A percentile compares a stretch with the other conserved stretches of the same genome.
Conservation (phyloP, 192 early-diverging fungal species). For the Coemansia sp. region DNA sequence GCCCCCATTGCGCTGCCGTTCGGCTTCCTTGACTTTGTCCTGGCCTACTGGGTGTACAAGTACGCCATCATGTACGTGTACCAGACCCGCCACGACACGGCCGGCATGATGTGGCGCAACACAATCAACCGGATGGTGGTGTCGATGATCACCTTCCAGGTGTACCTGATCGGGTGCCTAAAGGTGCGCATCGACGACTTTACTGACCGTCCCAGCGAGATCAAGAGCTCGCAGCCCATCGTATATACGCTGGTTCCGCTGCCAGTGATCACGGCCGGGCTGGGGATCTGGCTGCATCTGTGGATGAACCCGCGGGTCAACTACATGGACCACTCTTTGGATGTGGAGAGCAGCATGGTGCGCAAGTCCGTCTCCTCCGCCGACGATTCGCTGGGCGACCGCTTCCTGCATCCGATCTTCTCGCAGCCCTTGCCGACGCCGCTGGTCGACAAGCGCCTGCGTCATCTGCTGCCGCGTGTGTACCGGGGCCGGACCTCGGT, state of each 20-base stretch:
- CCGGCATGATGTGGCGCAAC: conserved; percentile 64
- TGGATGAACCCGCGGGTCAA: conserved; percentile 52
- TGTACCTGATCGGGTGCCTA: conserved; percentile 58
- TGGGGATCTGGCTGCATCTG: conserved; percentile 49
- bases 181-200: conserved; percentile 50
- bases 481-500: conserved; percentile 49
- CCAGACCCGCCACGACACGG: conserved; percentile 63
- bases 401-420: conserved; percentile 65
- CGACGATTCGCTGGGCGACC: conserved; percentile 37
- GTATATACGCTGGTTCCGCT: conserved; percentile 53
- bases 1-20: conserved; percentile 64
- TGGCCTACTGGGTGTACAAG: conserved; percentile 65
- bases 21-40: conserved; percentile 55
- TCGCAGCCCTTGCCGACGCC: conserved; percentile 57
- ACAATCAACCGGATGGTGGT: conserved; percentile 63
- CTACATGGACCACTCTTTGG: conserved; percentile 50
- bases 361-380: conserved; percentile 15
- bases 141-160: conserved; percentile 62
- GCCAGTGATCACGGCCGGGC: conserved; percentile 52
- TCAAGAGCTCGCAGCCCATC: conserved; percentile 37
- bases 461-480: conserved; percentile 58
- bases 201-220: conserved; percentile 34
- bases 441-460: conserved; percentile 61
- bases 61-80: conserved; percentile 74
- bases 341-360: conserved; percentile 33